Conservation (phyloP, 352 stramenopile species). For the Phytophthora brassicae region DNA sequence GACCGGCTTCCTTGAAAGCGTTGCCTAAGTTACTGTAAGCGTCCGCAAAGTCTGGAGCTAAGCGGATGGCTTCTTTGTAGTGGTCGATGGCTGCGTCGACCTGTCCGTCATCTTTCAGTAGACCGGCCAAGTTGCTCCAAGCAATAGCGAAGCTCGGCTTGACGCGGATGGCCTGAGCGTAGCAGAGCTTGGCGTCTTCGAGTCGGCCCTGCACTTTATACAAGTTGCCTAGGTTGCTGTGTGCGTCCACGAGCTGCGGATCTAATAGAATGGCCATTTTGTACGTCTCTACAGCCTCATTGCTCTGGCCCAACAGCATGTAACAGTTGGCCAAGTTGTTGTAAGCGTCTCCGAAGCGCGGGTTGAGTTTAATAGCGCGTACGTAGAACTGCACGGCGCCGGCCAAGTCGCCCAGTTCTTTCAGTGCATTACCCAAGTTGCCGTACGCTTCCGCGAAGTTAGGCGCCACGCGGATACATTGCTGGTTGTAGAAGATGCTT, state of each 20-base stretch:
- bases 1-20: slow-evolving; percentile 75
- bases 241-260: slow-evolving; percentile 90
- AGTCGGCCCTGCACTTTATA: slow-evolving; percentile 88
- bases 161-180: slow-evolving; percentile 88
- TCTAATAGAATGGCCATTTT: slow-evolving; percentile 92
- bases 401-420: slow-evolving; percentile 90
- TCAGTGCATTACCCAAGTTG: slow-evolving; percentile 95
- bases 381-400: slow-evolving; percentile 93
- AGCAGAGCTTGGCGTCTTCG: slow-evolving; percentile 90
- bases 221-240: slow-evolving; percentile 94
- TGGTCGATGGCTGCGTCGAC: slow-evolving; percentile 81
- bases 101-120: slow-evolving; percentile 91
- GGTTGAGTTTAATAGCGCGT: slow-evolving; percentile 92
- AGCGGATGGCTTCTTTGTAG: slow-evolving; percentile 80
- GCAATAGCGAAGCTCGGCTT: slow-evolving; percentile 91
- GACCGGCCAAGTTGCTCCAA: slow-evolving; percentile 91
- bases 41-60: slow-evolving; percentile 86
- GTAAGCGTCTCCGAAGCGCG: slow-evolving; percentile 90
- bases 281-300: slow-evolving; percentile 93
- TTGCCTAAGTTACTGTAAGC: slow-evolving; percentile 88
- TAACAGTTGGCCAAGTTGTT: slow-evolving; percentile 92
- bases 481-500: slow-evolving; percentile 95
- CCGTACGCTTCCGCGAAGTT: slow-evolving; percentile 92
- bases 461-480: slow-evolving; percentile 91
- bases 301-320: slow-evolving; percentile 89